Evolutionary conservation across 2,329 filamentous ascomycete genomes (phyloP).

Genomic region (Penicillium freii): DNA sequence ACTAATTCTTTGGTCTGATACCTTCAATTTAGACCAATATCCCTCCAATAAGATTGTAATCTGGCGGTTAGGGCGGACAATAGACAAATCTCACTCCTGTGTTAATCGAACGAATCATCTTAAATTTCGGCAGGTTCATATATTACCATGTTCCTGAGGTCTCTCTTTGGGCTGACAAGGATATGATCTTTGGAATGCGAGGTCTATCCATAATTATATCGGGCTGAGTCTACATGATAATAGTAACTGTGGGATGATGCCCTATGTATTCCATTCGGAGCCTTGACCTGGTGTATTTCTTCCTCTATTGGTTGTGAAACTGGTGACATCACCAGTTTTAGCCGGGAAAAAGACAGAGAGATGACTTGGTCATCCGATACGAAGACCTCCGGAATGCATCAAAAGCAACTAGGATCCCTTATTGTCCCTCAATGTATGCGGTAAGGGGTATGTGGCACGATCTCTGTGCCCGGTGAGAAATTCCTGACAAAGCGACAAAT

Average conservation of each 20-base stretch:
- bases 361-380: constrained; percentile 1
- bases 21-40: neutral
- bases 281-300: neutral
- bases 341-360: neutral
- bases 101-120: neutral
- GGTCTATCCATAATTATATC: neutral
- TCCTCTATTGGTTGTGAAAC: neutral
- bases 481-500: neutral
- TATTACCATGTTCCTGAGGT: neutral
- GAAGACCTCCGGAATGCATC: neutral
- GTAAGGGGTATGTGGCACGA: neutral
- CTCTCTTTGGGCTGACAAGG: neutral
- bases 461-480: neutral
- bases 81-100: neutral
- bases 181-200: neutral
- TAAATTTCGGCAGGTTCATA: neutral
- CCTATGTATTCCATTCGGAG: neutral
- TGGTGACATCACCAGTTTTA: neutral
- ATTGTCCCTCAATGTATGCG: neutral
- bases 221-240: neutral
- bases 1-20: neutral
- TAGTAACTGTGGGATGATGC: neutral
- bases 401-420: neutral
- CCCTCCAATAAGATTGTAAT: neutral
- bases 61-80: neutral